These are phyloP conservation scores for Bipolaris zeicola DNA, from an alignment of 2,329 filamentous ascomycete species.

Conservation along the genomic window DNA sequence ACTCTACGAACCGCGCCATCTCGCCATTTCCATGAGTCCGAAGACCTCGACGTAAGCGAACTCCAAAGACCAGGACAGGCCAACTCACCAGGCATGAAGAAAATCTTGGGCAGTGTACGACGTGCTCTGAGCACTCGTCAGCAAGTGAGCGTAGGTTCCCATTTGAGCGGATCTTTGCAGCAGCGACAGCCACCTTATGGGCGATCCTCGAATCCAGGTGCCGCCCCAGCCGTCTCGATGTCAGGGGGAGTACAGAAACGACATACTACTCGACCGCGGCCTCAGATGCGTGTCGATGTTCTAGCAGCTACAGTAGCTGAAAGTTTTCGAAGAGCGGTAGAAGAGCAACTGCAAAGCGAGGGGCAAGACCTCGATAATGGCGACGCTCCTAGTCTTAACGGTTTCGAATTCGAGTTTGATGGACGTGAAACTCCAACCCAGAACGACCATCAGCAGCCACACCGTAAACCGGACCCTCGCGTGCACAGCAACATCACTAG, in stretches of 20 bases:
- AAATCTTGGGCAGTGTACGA: constrained; percentile 82
- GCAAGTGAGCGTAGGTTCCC: constrained; percentile 29
- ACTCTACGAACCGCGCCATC: constrained; percentile 39
- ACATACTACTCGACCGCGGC: constrained; percentile 32
- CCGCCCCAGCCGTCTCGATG: constrained; percentile 28
- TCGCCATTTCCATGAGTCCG: constrained; percentile 39
- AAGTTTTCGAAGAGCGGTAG: constrained; percentile 77
- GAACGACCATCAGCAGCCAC: constrained; percentile 14
- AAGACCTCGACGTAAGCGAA: constrained; percentile 32
- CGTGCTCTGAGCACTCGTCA: constrained; percentile 73
- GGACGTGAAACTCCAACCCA: constrained; percentile 22
- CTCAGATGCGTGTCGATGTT: constrained; percentile 74
- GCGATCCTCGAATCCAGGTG: constrained; percentile 40
- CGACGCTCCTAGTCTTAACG: constrained; percentile 33
- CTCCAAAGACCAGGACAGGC: constrained; percentile 30
- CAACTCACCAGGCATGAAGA: constrained; percentile 73
- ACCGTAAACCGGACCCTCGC: constrained; percentile 40
- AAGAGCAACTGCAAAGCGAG: constrained; percentile 60
- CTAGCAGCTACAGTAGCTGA: constrained; percentile 79
- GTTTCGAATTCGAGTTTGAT: constrained; percentile 47
- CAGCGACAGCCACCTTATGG: constrained; percentile 31
- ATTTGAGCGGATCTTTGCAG: constrained; percentile 25
- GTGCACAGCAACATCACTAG: constrained; percentile 66
- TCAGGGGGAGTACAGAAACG: constrained; percentile 43
- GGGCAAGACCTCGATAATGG: constrained; percentile 26